Percentiles rank a stretch among this genome's conserved stretches.
These are phyloP conservation scores for Aotearoamyces nothofagi DNA, from an alignment of 2,329 filamentous ascomycete species.

Conservation along the genomic window DNA sequence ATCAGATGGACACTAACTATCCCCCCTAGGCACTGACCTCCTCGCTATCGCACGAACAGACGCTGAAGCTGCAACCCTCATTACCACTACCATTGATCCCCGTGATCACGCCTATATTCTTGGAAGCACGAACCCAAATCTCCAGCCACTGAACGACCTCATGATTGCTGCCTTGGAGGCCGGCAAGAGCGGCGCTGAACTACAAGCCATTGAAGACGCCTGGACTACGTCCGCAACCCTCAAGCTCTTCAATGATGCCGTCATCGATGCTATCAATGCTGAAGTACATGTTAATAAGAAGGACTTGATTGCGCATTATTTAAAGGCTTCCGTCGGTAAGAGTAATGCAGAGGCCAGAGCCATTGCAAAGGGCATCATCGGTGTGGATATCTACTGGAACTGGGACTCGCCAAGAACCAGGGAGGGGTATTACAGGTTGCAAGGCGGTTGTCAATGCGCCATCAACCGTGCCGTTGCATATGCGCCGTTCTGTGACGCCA, in stretches of 20 bases:
- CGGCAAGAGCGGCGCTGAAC: constrained; percentile 64
- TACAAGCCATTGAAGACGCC: constrained; percentile 83
- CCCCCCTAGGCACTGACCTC: constrained; percentile 55
- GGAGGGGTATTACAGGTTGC: constrained; percentile 88
- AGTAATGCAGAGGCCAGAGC: constrained; percentile 69
- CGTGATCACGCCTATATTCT: constrained; percentile 92
- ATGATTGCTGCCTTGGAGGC: constrained; percentile 74
- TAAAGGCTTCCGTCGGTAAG: constrained; percentile 59
- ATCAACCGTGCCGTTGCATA: constrained; percentile 85
- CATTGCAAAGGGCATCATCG: constrained; percentile 62
- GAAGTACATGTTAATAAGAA: constrained; percentile 54
- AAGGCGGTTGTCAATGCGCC: constrained; percentile 82
- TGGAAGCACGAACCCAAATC: constrained; percentile 70
- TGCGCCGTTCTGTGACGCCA: constrained; percentile 84
- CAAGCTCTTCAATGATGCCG: constrained; percentile 82
- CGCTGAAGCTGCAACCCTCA: constrained; percentile 92
- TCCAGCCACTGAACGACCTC: constrained; percentile 77
- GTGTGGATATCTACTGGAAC: constrained; percentile 76
- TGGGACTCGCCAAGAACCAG: constrained; percentile 90
- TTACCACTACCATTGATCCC: constrained; percentile 90
- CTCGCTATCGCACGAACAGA: constrained; percentile 88
- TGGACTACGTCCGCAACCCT: constrained; percentile 71
- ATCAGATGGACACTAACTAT: not conserved
- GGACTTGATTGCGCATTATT: constrained; percentile 51
- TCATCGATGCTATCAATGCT: constrained; percentile 65